Conservation (phyloP, 73 alveolate genomes). For the Effrenium voratum region DNA sequence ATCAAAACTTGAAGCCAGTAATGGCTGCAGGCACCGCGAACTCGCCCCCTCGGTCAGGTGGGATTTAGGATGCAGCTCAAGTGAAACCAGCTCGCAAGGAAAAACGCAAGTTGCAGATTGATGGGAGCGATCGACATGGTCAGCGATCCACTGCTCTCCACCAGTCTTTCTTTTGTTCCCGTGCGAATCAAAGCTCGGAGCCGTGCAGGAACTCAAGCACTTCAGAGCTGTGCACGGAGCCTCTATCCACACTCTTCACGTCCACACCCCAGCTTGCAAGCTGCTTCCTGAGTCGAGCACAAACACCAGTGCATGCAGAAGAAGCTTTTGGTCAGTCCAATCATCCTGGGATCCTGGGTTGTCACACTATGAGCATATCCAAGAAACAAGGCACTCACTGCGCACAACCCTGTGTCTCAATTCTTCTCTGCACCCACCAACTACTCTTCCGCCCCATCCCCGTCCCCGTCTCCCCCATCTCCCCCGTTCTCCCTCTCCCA, state of each 20-base stretch:
- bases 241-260: background rate
- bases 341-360: no score
- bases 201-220: slow-evolving; percentile 47
- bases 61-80: no score
- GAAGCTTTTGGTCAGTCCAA: no score
- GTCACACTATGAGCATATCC: no score
- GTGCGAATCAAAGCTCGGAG: slow-evolving; percentile 2
- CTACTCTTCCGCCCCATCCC: no score
- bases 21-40: background rate
- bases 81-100: background rate
- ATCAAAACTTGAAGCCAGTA: slow-evolving; percentile 79
- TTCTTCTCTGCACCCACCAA: no score
- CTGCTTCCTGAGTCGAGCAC: slow-evolving; percentile 6
- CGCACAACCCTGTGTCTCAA: no score
- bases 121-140: background rate
- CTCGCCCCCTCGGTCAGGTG: background rate
- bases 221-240: background rate
- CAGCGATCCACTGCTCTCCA: background rate
- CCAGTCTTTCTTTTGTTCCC: background rate
- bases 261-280: slow-evolving; percentile 31
- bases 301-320: no score
- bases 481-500: background rate
- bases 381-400: no score
- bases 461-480: no score
- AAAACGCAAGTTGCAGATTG: background rate